Base-by-base conservation (phyloP, 805 yeast species). In the Ogataea haglerorum region DNA sequence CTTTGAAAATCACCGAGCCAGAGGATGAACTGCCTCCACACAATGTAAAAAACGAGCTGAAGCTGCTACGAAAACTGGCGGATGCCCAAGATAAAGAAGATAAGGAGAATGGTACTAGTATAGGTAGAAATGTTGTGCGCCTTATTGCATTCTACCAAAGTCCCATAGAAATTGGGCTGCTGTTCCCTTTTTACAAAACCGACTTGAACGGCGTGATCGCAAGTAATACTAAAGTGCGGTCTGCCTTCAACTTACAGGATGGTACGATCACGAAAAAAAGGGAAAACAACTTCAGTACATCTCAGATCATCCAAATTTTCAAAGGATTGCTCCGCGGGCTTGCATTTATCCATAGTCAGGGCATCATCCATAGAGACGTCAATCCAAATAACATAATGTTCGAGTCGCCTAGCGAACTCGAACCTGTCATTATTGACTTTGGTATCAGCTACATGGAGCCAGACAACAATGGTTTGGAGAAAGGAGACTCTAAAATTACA, bases 391-490 rank as follows among this genome's bases (percentile, higher is more conserved):
- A 85, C 36, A 56, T 65, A 31, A 50, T 65, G 57, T 59, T 64
- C 38, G 19, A 58, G 38, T 53, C 53, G 5, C 38, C 40, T n/a
- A 52, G 53, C 2, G 33, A 26, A 15, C 36, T 47, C n/a, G 34
- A 45, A 5, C 70, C 72, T 0, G 56, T 65, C 2, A 55, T 69
- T n/a, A 64, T 64, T 13, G 75, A 69, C 43, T 61, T 70, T 40
- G 76, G 75, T 0, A 68, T 67, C 17, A 56, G 65, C 14, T 70
- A 56, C 48, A 24, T 58, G 35, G 44, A 39, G 25, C 61, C 64
- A 1, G 75, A 78, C 12, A 95, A 87, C 53, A 82, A 82, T 60
- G 93, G 95, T 6, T 72, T 79, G 2, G 80, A 86, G 27, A 72
- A 74, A 36, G 43, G 51, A 1, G 56, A 60, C 5, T 53, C 60